Base-by-base conservation (phyloP, 345 rosid genomes). In the Citrus sp. region DNA sequence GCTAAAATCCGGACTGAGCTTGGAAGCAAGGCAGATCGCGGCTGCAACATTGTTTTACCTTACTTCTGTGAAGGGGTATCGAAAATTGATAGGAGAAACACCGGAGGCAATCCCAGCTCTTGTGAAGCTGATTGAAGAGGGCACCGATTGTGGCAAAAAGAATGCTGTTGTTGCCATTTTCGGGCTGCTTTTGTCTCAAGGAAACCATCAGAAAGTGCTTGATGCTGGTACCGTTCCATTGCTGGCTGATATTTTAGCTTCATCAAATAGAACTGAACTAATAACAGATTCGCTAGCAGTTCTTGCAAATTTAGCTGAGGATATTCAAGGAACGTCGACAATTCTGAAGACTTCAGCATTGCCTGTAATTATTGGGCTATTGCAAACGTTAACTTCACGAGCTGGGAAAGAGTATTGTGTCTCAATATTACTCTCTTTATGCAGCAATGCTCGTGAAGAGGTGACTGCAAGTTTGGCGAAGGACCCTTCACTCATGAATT, bases 41-140 rank as follows among this genome's bases (percentile, higher is more conserved):
- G 95, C 98, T 1, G 95, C 98, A 28, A 79, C 93, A 22, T 74
- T 90, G 25, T 92, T 91, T 65, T 92, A 90, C 80, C 87, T 94
- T 1, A 88, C 97, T 66, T 89, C 93, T 9, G 89, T 88, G 28
- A 87, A 90, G 65, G 87, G 84, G 19, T 84, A 87, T 79, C 86
- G 85, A 60, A 88, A 77, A 84, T 0, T 84, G 58, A 89, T 94
- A 1, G 92, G 97, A 13, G 97, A 93, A 82, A 78, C 80, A 32
- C 80, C 89, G 0, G 89, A 86, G 7, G 83, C 91, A 32, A 80
- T 93, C 85, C 85, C 94, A 0, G 88, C 85, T 38, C 87, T 94
- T 9, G 83, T 85, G 65, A 89, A 85, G 14, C 87, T 93, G 27
- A 81, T 93, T 46, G 84, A 82, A 68, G 78, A 84, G 4, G 96